Base-by-base conservation (phyloP, 2,329 filamentous ascomycete species). In the Talaromyces sp. region DNA sequence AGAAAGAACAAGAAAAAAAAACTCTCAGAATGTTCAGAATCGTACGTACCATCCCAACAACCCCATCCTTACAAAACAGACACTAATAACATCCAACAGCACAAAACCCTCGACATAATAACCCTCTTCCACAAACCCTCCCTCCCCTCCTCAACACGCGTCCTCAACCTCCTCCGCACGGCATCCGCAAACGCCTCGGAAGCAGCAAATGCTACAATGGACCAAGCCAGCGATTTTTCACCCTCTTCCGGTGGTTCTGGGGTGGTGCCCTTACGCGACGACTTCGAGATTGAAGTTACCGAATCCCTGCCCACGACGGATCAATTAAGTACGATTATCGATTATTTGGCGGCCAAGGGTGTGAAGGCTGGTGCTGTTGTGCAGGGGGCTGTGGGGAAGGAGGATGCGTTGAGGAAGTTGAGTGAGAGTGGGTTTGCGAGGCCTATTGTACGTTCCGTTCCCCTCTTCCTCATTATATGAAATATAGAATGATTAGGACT, bases 111-210 rank as follows among this genome's bases (percentile, higher is more conserved):
- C 74, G 92, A 97, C 79, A 89, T 96, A 65, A 85, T 97, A 72
- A 97, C 93, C 61, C 87, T 99, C 80, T 99, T 97, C 81, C 92
- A 97, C 83, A 89, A 89, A 75, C 84, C 93, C 59, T 82, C 81
- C 66, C 83, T 84, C 56, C 83, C 88, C 21, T 81, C 87, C 63
- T 97, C 92, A 3, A 79, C 84, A 53, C 85, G 88, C 60, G 88
- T 88, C 33, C 84, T 87, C 61, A 87, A 84, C 41, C 77, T 96
- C 55, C 84, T 97, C 61, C 95, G 94, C 78, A 86, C 93, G 75
- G 82, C 85, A 33, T 89, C 89, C 25, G 86, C 88, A 50, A 84
- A 84, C 50, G 85, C 89, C 11, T 74, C 83, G 33, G 80, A 85
- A 60, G 80, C 82, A 19, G 84, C 90, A 11, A 80, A 82, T 21